Evolutionary conservation across 176 grass and related monocot species (phyloP).

Genomic region (Saccharum spontaneum): DNA sequence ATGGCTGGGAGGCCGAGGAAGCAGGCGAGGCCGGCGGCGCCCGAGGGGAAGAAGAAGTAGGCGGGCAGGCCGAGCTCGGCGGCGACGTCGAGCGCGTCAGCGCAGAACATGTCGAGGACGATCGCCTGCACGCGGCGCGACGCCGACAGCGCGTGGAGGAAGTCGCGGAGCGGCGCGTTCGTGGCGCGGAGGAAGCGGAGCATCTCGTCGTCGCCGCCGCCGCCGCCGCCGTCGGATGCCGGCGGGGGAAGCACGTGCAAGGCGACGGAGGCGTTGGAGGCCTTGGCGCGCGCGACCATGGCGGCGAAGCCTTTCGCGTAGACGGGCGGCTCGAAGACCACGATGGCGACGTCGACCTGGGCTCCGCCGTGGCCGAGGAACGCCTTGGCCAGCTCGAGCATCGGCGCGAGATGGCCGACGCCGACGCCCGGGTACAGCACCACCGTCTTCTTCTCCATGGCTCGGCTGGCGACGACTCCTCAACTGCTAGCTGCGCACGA

Average conservation of each 20-base stretch:
- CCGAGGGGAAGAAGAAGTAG: conserved; percentile 36
- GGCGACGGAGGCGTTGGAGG: conserved; percentile 12
- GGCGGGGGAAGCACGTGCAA: conserved; percentile 21
- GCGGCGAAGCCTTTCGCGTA: background rate
- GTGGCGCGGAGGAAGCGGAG: conserved; percentile 27
- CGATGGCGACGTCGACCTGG: conserved; percentile 29
- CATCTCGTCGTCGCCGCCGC: too few species aligned
- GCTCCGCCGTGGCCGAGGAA: background rate
- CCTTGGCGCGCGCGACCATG: conserved; percentile 3
- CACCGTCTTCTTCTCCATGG: conserved; percentile 5
- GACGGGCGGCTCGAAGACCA: background rate
- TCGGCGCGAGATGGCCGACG: conserved; percentile 40
- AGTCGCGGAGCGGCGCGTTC: conserved; percentile 19
- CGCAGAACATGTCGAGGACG: conserved; percentile 50
- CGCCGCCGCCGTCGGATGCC: background rate
- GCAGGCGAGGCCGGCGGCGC: conserved; percentile 26
- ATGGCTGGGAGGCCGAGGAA: conserved; percentile 28
- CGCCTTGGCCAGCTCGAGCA: conserved; percentile 38
- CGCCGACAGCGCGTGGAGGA: conserved; percentile 1
- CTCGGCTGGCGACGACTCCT: background rate
- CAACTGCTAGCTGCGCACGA: too few species aligned
- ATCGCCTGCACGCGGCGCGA: background rate
- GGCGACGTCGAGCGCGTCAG: conserved; percentile 30
- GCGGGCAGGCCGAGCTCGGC: conserved; percentile 21
- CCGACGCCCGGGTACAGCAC: conserved; percentile 35